These are phyloP conservation scores for Lichenothelia convexa DNA, from an alignment of 495 filamentous ascomycete species.

Conservation along the genomic window DNA sequence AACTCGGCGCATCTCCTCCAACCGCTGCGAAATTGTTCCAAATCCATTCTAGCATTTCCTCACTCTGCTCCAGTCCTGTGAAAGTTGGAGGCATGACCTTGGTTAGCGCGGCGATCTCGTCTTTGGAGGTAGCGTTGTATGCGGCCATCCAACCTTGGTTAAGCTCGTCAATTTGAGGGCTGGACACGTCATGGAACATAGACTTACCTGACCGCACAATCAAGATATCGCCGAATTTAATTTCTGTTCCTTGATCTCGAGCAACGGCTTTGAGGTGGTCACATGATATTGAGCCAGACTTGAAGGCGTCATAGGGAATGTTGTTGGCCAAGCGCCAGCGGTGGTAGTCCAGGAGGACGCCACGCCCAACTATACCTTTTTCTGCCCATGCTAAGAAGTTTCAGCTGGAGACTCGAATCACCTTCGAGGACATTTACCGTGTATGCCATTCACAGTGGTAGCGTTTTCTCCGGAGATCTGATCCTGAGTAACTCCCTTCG, in stretches of 20 bases:
- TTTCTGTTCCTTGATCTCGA: constrained; percentile 27
- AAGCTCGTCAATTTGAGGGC: background rate
- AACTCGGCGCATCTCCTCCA: constrained; percentile 17
- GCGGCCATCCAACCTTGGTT: constrained; percentile 27
- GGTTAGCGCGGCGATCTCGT: constrained; percentile 19
- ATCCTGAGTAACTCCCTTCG: constrained; percentile 33
- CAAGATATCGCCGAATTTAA: constrained; percentile 36
- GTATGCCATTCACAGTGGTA: constrained; percentile 27
- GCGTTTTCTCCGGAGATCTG: constrained; percentile 31
- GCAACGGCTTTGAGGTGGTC: constrained; percentile 29
- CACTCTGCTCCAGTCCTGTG: constrained; percentile 32
- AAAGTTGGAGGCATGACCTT: constrained; percentile 22
- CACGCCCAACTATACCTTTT: constrained; percentile 26
- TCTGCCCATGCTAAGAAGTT: constrained; percentile 23
- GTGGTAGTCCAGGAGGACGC: constrained; percentile 29
- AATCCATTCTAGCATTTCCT: constrained; percentile 22
- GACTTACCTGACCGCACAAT: constrained; percentile 28
- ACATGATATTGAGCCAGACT: constrained; percentile 22
- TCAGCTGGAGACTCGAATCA: background rate
- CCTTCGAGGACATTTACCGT: constrained; percentile 21
- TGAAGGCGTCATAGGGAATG: constrained; percentile 25
- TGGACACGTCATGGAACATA: background rate
- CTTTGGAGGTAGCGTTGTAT: constrained; percentile 13
- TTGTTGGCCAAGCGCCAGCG: constrained; percentile 14
- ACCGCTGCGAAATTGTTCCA: constrained; percentile 21